These are phyloP conservation scores for Thelephora terrestris DNA, from an alignment of 1,284 basidiomycete species.

Conservation along the genomic window DNA sequence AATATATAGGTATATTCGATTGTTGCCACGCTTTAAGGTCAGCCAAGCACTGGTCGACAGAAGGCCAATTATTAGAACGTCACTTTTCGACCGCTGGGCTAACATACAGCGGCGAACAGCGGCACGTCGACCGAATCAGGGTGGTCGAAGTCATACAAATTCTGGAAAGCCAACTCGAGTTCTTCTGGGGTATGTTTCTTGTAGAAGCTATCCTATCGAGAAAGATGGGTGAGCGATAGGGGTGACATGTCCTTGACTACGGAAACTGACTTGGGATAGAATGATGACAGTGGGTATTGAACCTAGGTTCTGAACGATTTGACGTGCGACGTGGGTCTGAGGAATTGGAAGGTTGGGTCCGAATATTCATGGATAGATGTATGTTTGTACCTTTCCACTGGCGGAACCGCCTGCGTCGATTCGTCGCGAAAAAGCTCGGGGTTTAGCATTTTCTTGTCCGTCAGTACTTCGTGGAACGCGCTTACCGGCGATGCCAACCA, in stretches of 20 bases:
- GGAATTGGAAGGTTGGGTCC: conserved; percentile 4
- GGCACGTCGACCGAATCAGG: conserved; percentile 90
- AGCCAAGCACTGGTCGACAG: conserved; percentile 53
- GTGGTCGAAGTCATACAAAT: conserved; percentile 86
- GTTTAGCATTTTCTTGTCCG: conserved; percentile 3
- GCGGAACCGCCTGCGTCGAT: conserved; percentile 67
- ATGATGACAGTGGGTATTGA: conserved; percentile 86
- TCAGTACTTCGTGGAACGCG: conserved; percentile 31
- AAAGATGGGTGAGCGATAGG: neutral
- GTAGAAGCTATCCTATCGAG: conserved; percentile 84
- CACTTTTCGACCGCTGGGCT: neutral
- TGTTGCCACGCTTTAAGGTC: conserved; percentile 80
- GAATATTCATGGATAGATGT: conserved; percentile 6
- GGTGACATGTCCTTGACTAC: neutral
- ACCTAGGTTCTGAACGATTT: conserved; percentile 74
- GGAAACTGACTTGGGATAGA: conserved; percentile 57
- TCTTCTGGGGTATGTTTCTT: conserved; percentile 73
- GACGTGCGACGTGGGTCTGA: conserved; percentile 85
- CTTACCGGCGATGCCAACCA: conserved; percentile 82
- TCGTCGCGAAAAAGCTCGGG: conserved; percentile 4
- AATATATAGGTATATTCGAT: conserved; percentile 88
- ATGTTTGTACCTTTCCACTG: conserved; percentile 71
- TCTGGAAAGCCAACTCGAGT: conserved; percentile 73
- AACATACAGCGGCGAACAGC: conserved; percentile 67
- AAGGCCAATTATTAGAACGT: neutral